Percentiles rank a stretch among this genome's conserved stretches.
phyloP scores from a whole-genome alignment of 257 asterid species.

The Mentha longifolia region DNA sequence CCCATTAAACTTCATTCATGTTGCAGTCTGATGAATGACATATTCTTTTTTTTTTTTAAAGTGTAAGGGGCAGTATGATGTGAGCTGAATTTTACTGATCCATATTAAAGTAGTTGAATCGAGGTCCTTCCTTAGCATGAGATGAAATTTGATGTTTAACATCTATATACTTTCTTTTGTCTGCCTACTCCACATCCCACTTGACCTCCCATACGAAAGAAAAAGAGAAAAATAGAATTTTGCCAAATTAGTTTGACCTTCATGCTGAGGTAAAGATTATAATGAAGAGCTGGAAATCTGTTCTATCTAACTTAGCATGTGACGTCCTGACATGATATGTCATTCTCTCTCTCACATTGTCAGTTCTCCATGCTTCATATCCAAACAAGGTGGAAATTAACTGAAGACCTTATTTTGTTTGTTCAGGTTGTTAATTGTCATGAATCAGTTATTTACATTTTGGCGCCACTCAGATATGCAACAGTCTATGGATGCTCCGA shows the following conservation, averaged over 20 bases:
- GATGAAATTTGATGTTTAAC: slow-evolving; percentile 11
- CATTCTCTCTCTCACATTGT: neutral
- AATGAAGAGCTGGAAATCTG: neutral
- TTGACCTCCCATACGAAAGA: neutral
- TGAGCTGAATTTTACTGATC: neutral
- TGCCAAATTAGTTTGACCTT: slow-evolving; percentile 10
- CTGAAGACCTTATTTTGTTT: slow-evolving; percentile 32
- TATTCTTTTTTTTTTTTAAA: neutral
- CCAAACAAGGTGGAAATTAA: slow-evolving; percentile 6
- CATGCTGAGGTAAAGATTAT: slow-evolving; percentile 7
- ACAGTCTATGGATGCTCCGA: slow-evolving; percentile 97
- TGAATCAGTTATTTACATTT: slow-evolving; percentile 87
- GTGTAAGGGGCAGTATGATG: slow-evolving; percentile 24
- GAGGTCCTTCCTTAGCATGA: slow-evolving; percentile 19
- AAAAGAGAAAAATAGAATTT: neutral
- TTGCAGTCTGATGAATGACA: slow-evolving; percentile 11
- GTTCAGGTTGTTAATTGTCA: slow-evolving; percentile 91
- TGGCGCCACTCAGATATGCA: slow-evolving; percentile 89
- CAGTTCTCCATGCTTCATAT: slow-evolving; percentile 19
- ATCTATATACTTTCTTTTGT: neutral
- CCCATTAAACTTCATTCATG: slow-evolving; percentile 12
- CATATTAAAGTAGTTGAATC: neutral
- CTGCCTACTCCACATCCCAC: neutral
- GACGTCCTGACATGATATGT: neutral
- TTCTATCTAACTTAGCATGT: slow-evolving; percentile 17